These are phyloP conservation scores for Cytospora mali DNA, from an alignment of 2,329 filamentous ascomycete genomes.

Conservation along the genomic window DNA sequence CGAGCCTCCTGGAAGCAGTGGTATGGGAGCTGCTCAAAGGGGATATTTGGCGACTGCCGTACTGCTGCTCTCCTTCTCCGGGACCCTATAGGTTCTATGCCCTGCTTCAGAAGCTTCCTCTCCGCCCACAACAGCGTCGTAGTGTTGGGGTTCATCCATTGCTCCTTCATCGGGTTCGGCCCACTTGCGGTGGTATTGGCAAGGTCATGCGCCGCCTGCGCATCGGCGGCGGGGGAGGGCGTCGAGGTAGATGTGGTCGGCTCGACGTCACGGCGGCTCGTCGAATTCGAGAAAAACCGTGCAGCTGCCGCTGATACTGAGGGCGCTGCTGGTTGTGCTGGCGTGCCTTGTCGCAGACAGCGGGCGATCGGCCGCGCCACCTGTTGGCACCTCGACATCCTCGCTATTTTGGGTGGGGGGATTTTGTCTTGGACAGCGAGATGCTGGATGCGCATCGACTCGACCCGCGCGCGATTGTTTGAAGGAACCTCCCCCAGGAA, in stretches of 20 bases:
- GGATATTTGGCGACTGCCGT: conserved; percentile 65
- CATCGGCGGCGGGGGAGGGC: conserved; percentile 14
- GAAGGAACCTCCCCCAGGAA: conserved; percentile 4
- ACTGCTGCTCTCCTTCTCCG: conserved; percentile 79
- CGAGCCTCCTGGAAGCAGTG: conserved; percentile 98
- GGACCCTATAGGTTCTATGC: conserved; percentile 76
- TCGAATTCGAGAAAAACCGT: conserved; percentile 41
- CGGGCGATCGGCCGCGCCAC: conserved; percentile 58
- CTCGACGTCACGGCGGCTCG: conserved; percentile 42
- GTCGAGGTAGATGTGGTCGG: conserved; percentile 35
- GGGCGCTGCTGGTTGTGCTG: conserved; percentile 38
- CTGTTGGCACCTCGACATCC: conserved; percentile 64
- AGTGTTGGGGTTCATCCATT: conserved; percentile 66
- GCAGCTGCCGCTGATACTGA: conserved; percentile 40
- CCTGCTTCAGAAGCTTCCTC: conserved; percentile 66
- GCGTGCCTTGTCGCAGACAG: conserved; percentile 50
- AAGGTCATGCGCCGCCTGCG: conserved; percentile 30
- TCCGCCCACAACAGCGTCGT: conserved; percentile 67
- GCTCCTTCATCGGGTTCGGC: conserved; percentile 38
- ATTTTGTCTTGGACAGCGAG: conserved; percentile 13
- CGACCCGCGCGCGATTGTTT: conserved; percentile 22
- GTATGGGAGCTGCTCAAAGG: conserved; percentile 93
- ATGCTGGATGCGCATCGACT: conserved; percentile 24
- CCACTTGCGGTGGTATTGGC: conserved; percentile 28
- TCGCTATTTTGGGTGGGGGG: conserved; percentile 29